Conservation (phyloP, 2,329 filamentous ascomycete genomes). For the Aspergillus sp. region DNA sequence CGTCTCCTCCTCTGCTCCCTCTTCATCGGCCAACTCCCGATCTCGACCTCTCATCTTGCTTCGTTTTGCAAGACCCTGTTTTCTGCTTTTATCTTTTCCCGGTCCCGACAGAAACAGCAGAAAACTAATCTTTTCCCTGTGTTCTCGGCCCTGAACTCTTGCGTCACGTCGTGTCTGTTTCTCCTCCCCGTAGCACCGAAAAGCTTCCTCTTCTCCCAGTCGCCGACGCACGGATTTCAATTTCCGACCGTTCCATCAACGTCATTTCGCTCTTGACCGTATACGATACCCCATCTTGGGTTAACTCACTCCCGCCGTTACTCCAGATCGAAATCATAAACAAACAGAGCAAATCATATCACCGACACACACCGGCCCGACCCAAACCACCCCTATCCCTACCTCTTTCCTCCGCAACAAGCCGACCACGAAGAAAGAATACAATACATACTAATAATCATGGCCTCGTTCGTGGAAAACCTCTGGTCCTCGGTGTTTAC, state of each 20-base stretch:
- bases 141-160: too few relatives aligned
- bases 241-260: slow-evolving; percentile 10
- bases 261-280: not conserved
- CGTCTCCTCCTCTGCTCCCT: too few relatives aligned
- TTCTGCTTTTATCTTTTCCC: not conserved
- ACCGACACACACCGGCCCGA: too few relatives aligned
- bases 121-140: too few relatives aligned
- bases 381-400: too few relatives aligned
- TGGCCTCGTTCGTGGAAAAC: slow-evolving; percentile 60
- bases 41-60: not conserved
- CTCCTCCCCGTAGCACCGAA: not conserved
- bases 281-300: not conserved
- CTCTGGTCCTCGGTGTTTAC: slow-evolving; percentile 93
- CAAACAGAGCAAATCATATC: too few relatives aligned
- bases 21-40: not conserved
- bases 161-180: too few relatives aligned
- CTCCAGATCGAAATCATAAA: too few relatives aligned
- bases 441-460: slow-evolving; percentile 12
- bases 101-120: not conserved
- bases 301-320: slow-evolving; percentile 2
- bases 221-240: slow-evolving; percentile 13
- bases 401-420: not conserved
- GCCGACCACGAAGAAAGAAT: slow-evolving; percentile 1
- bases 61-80: not conserved
- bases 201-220: not conserved